Percentiles rank a stretch among this genome's conserved stretches.
phyloP scores from a whole-genome alignment of 345 rosid genomes.

The Passiflora organensis region DNA sequence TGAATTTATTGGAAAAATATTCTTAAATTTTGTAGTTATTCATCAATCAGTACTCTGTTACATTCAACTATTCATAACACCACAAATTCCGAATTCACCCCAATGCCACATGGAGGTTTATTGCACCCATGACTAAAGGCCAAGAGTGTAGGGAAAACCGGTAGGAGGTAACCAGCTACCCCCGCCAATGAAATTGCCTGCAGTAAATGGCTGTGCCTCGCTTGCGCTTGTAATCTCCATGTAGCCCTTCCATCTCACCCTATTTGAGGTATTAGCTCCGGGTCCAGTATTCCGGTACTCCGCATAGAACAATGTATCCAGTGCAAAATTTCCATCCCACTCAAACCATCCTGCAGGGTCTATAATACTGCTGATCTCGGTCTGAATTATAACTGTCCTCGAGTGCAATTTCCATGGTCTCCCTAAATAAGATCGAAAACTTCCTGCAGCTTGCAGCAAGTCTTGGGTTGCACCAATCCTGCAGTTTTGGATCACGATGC shows the following conservation, averaged over 20 bases:
- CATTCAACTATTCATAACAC: not conserved
- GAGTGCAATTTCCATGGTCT: conserved; percentile 72
- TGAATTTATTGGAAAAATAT: too few species aligned
- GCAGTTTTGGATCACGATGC: conserved; percentile 64
- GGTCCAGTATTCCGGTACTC: conserved; percentile 59
- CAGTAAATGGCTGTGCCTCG: conserved; percentile 41
- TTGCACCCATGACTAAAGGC: conserved; percentile 20
- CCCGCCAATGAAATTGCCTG: conserved; percentile 52
- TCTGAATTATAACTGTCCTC: conserved; percentile 58
- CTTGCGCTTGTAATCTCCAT: conserved; percentile 32
- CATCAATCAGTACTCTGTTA: too few species aligned
- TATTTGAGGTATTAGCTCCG: conserved; percentile 45
- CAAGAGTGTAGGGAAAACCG: conserved; percentile 58
- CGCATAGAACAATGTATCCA: conserved; percentile 49
- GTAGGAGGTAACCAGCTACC: conserved; percentile 50
- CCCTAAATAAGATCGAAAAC: conserved; percentile 47
- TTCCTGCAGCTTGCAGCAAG: conserved; percentile 27
- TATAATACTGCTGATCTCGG: conserved; percentile 46
- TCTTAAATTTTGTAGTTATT: too few species aligned
- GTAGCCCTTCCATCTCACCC: conserved; percentile 59
- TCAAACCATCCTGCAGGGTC: conserved; percentile 59
- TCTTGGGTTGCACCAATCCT: conserved; percentile 61
- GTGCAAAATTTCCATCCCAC: conserved; percentile 62
- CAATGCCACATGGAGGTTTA: not conserved
- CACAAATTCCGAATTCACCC: not conserved